Conservation (phyloP, 371 early-diverging fungal genomes). For the Mortierella sp. region DNA sequence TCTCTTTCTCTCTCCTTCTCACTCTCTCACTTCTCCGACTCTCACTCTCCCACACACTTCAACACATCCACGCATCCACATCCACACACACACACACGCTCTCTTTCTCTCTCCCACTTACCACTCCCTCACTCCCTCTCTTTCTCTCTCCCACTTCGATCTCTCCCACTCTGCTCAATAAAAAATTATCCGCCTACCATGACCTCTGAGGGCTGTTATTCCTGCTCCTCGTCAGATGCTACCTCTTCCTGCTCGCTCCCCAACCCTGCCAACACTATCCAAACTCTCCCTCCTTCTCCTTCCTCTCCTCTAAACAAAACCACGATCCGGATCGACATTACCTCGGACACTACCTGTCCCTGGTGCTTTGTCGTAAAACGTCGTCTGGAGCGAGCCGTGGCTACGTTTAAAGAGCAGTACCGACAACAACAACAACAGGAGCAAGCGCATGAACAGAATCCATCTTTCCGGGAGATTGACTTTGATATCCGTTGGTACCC, state of each 20-base stretch:
- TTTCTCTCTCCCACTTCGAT: background rate
- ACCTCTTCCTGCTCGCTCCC: no score
- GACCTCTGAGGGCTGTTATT: no score
- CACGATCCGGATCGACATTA: constrained; percentile 56
- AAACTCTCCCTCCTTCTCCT: constrained; percentile 1
- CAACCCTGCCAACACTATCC: background rate
- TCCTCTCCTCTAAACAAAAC: background rate
- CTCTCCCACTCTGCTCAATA: background rate
- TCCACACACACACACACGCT: no score
- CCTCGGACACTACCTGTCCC: constrained; percentile 69
- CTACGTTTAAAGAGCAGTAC: constrained; percentile 15
- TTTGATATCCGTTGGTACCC: constrained; percentile 72
- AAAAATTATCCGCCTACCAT: no score
- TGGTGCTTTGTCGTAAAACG: constrained; percentile 78
- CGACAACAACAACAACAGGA: no score
- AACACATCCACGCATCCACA: no score
- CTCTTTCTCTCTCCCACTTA: background rate
- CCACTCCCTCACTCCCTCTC: background rate
- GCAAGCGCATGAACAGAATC: no score
- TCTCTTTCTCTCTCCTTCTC: no score
- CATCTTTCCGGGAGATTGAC: constrained; percentile 50
- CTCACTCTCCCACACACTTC: no score
- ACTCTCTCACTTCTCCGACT: no score
- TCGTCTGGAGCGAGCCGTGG: constrained; percentile 58
- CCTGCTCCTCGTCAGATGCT: no score